These are phyloP conservation scores for Terfezia boudieri DNA, from an alignment of 495 filamentous ascomycete species.

Conservation along the genomic window DNA sequence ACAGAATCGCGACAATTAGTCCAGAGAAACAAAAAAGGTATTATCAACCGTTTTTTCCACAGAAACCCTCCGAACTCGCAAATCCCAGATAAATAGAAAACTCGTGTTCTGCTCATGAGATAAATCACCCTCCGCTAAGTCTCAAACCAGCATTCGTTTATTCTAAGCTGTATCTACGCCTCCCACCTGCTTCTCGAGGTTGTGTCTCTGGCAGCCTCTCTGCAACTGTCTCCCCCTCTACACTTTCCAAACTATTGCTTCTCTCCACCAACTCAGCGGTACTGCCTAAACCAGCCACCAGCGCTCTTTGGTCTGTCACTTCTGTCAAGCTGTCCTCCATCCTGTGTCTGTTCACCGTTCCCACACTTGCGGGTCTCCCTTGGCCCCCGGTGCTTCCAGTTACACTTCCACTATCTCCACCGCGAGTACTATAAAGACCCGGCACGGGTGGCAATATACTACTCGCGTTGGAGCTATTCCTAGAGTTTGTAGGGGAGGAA, in stretches of 20 bases:
- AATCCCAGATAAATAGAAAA: no score
- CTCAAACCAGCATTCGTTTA: background rate
- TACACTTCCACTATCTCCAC: background rate
- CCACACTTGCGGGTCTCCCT: conserved; percentile 15
- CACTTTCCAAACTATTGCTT: background rate
- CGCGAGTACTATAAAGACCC: conserved; percentile 1
- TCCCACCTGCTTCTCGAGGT: background rate
- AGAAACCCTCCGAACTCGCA: no score
- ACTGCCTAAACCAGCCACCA: conserved; percentile 4
- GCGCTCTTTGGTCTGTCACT: conserved; percentile 2
- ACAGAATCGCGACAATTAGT: no score
- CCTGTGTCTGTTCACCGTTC: conserved; percentile 10
- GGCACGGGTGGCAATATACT: conserved; percentile 13
- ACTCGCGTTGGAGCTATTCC: conserved; percentile 13
- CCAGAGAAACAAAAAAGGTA: no score
- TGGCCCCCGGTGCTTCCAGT: conserved; percentile 3
- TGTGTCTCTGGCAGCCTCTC: background rate
- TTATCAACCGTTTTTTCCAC: no score
- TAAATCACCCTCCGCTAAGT: no score
- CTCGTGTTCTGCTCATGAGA: no score
- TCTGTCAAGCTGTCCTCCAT: conserved; percentile 14
- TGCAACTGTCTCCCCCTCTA: background rate
- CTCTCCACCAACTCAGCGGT: conserved; percentile 9
- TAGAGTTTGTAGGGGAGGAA: conserved; percentile 6
- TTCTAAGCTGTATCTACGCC: background rate